A percentile compares a stretch with the other conserved stretches of the same genome.
Conservation (phyloP, 2,329 filamentous ascomycete species). For the Penicillium sp. region DNA sequence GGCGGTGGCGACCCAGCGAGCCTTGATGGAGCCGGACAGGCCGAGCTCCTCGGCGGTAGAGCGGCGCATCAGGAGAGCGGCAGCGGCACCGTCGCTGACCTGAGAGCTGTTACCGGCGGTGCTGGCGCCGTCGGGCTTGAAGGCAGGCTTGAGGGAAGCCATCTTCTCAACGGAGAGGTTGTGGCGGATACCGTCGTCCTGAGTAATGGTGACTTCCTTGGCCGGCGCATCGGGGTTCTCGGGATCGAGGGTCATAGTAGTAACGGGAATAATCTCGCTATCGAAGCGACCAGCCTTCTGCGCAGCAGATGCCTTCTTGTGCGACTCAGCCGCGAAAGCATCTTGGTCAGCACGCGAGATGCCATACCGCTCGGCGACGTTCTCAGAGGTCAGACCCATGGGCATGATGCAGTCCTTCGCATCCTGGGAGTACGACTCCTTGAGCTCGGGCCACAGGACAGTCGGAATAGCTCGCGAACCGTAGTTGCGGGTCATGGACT, state of each 20-base stretch:
- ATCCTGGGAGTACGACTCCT: constrained; percentile 62
- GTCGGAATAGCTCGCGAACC: constrained; percentile 79
- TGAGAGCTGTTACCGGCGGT: constrained; percentile 87
- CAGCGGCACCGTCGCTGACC: constrained; percentile 84
- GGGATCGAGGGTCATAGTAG: constrained; percentile 64
- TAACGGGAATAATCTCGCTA: constrained; percentile 75
- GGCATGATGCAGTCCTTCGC: constrained; percentile 86
- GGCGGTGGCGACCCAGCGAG: constrained; percentile 75
- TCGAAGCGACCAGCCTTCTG: constrained; percentile 69
- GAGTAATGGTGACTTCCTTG: constrained; percentile 65
- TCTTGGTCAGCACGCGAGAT: constrained; percentile 77
- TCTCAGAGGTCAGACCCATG: constrained; percentile 89
- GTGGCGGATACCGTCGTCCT: constrained; percentile 80
- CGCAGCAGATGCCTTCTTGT: constrained; percentile 70
- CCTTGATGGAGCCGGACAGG: constrained; percentile 67
- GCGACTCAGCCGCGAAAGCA: constrained; percentile 72
- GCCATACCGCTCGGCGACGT: constrained; percentile 75
- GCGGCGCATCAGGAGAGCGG: constrained; percentile 79
- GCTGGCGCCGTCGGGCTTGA: constrained; percentile 68
- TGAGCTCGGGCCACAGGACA: constrained; percentile 73
- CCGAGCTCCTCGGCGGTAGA: constrained; percentile 73
- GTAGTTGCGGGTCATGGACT: constrained; percentile 95
- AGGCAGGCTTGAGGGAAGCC: constrained; percentile 79
- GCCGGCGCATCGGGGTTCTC: constrained; percentile 58
- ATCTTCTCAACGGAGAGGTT: constrained; percentile 68